These are phyloP conservation scores for Mycena rebaudengoi DNA, from an alignment of 768 basidiomycete species.

Conservation along the genomic window DNA sequence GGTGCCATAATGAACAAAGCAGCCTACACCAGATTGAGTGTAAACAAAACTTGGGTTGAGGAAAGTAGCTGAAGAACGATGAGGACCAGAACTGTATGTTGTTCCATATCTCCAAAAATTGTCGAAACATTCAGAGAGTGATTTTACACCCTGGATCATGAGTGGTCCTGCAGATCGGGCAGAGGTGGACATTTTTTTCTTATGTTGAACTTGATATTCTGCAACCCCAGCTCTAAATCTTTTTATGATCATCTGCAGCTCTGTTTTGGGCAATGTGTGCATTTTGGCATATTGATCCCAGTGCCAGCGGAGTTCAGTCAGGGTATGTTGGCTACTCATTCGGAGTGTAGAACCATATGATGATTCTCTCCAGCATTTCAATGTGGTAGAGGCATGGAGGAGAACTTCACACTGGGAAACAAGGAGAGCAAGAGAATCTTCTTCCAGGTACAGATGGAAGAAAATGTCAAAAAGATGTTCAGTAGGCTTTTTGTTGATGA, in stretches of 20 bases:
- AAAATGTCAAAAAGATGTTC: slow-evolving; percentile 54
- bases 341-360: slow-evolving; percentile 47
- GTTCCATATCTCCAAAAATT: slow-evolving; percentile 54
- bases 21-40: slow-evolving; percentile 46
- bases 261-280: slow-evolving; percentile 30
- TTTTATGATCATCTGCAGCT: slow-evolving; percentile 14
- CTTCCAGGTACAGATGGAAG: slow-evolving; percentile 56
- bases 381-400: slow-evolving; percentile 39
- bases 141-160: slow-evolving; percentile 17
- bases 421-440: slow-evolving; percentile 41
- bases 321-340: slow-evolving; percentile 48
- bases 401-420: slow-evolving; percentile 50
- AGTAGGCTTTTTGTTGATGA: slow-evolving; percentile 41
- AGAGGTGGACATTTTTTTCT: slow-evolving; percentile 10
- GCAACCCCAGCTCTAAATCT: slow-evolving; percentile 23
- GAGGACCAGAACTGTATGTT: slow-evolving; percentile 33
- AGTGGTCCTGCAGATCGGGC: slow-evolving; percentile 51
- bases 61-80: slow-evolving; percentile 33
- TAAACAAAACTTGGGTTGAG: slow-evolving; percentile 59
- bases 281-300: slow-evolving; percentile 48
- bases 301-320: slow-evolving; percentile 48
- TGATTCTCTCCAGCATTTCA: slow-evolving; percentile 49
- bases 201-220: background rate
- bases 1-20: slow-evolving; percentile 53
- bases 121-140: slow-evolving; percentile 32